phyloP scores from a whole-genome alignment of 768 basidiomycete genomes.

The Pulveroboletus sp. region DNA sequence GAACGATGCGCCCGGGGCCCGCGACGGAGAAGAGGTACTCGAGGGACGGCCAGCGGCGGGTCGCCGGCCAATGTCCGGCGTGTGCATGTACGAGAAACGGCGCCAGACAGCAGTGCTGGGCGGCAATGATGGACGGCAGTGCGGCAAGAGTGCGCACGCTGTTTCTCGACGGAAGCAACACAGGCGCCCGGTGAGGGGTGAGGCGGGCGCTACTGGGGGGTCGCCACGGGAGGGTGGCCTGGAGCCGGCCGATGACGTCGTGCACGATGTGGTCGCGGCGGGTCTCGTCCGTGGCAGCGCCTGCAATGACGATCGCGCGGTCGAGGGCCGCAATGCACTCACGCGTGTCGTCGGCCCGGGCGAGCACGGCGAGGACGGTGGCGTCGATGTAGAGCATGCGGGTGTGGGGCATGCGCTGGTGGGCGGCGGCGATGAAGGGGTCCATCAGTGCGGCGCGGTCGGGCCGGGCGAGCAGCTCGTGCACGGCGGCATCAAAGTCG shows the following conservation, averaged over 20 bases:
- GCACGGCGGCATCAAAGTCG: constrained; percentile 11
- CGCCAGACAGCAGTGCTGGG: constrained; percentile 39
- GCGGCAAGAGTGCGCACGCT: constrained; percentile 39
- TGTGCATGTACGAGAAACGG: constrained; percentile 77
- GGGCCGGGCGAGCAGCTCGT: not conserved
- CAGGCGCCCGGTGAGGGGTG: not conserved
- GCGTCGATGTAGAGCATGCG: constrained; percentile 75
- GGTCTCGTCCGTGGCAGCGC: constrained; percentile 55
- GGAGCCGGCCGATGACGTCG: constrained; percentile 57
- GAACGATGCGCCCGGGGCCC: constrained; percentile 81
- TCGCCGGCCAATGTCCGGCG: constrained; percentile 74
- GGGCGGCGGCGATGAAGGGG: constrained; percentile 42
- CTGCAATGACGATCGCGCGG: constrained; percentile 78
- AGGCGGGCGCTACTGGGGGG: constrained; percentile 8
- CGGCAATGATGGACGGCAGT: constrained; percentile 57
- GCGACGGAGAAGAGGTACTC: constrained; percentile 66
- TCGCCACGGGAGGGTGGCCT: constrained; percentile 31
- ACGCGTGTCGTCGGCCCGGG: constrained; percentile 28
- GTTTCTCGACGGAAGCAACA: constrained; percentile 8
- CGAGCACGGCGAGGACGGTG: constrained; percentile 53
- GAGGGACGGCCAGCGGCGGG: constrained; percentile 63
- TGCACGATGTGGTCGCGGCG: constrained; percentile 57
- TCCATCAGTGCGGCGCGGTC: constrained; percentile 20
- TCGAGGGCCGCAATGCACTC: constrained; percentile 65
- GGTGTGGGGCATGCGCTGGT: constrained; percentile 46